phyloP scores from a whole-genome alignment of 2,329 filamentous ascomycete genomes.

The Talaromyces albobiverticillius region DNA sequence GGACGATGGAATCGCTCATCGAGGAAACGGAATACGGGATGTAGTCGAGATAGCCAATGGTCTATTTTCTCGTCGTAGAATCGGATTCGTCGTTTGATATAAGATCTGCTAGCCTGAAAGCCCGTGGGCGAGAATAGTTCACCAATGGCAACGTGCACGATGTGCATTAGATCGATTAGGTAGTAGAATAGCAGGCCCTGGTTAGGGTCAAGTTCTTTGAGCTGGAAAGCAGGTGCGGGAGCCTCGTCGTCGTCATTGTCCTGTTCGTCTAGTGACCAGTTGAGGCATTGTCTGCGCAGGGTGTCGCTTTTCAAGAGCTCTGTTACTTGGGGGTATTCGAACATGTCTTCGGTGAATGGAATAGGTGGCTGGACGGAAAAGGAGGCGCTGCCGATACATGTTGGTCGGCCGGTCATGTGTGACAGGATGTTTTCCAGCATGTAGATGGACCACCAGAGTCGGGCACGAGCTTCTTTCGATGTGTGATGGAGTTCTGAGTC shows the following conservation, averaged over 20 bases:
- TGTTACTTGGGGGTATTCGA: slow-evolving; percentile 23
- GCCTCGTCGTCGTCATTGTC: slow-evolving; percentile 14
- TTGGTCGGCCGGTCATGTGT: slow-evolving; percentile 41
- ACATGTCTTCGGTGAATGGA: slow-evolving; percentile 36
- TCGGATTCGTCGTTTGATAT: slow-evolving; percentile 32
- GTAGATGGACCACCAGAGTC: slow-evolving; percentile 45
- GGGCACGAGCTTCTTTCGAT: slow-evolving; percentile 39
- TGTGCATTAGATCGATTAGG: slow-evolving; percentile 34
- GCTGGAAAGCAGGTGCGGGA: slow-evolving; percentile 21
- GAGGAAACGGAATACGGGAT: slow-evolving; percentile 32
- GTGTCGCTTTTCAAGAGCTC: background rate
- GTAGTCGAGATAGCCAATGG: slow-evolving; percentile 34
- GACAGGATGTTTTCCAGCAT: slow-evolving; percentile 40
- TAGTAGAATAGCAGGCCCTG: slow-evolving; percentile 37
- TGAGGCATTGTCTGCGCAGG: slow-evolving; percentile 22
- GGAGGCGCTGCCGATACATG: slow-evolving; percentile 35
- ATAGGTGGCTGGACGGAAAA: slow-evolving; percentile 37
- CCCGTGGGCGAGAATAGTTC: slow-evolving; percentile 39
- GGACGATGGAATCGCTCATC: slow-evolving; percentile 25
- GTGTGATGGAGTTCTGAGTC: slow-evolving; percentile 32
- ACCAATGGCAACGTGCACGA: slow-evolving; percentile 36
- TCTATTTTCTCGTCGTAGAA: slow-evolving; percentile 31
- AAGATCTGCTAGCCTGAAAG: slow-evolving; percentile 26
- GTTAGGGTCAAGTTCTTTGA: slow-evolving; percentile 24
- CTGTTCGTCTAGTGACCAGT: slow-evolving; percentile 28